Conservation (phyloP, 1,139 yeast species). For the Nakaseomyces kungkrabaensis region DNA sequence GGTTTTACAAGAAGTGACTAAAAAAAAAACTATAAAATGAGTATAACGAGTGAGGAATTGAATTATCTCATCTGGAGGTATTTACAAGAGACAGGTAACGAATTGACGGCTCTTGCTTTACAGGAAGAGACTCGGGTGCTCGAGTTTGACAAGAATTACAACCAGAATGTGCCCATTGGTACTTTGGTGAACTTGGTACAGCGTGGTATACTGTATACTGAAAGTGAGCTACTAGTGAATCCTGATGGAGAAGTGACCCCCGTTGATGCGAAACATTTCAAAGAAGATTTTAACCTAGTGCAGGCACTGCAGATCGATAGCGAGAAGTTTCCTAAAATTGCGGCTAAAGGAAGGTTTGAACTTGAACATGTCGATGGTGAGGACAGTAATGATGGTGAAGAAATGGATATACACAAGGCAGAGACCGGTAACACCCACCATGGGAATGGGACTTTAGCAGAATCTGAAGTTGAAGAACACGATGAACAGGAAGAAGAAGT, state of each 20-base stretch:
- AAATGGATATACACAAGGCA: conserved; percentile 3
- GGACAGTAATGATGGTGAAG: conserved; percentile 6
- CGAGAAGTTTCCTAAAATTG: conserved; percentile 27
- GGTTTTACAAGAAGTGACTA: neutral
- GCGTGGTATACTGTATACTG: conserved; percentile 68
- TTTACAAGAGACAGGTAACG: conserved; percentile 76
- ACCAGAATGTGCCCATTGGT: conserved; percentile 53
- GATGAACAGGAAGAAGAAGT: conserved; percentile 11
- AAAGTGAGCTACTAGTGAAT: conserved; percentile 41
- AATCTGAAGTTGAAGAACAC: neutral
- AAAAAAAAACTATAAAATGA: conserved; percentile 37
- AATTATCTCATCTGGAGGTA: conserved; percentile 92
- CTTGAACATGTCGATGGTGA: conserved; percentile 13
- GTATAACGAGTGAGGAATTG: conserved; percentile 72
- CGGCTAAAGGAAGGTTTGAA: conserved; percentile 27
- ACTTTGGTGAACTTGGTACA: conserved; percentile 73
- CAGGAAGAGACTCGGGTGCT: conserved; percentile 64
- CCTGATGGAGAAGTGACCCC: conserved; percentile 27
- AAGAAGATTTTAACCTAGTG: conserved; percentile 31
- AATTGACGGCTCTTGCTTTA: conserved; percentile 70
- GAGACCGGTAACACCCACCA: neutral
- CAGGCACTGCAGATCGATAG: conserved; percentile 32
- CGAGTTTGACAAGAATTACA: conserved; percentile 44
- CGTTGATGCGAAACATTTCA: conserved; percentile 18
- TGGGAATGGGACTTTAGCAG: neutral